Evolutionary conservation across 306 rosid species (phyloP).

Genomic region (Datisca glomerata): DNA sequence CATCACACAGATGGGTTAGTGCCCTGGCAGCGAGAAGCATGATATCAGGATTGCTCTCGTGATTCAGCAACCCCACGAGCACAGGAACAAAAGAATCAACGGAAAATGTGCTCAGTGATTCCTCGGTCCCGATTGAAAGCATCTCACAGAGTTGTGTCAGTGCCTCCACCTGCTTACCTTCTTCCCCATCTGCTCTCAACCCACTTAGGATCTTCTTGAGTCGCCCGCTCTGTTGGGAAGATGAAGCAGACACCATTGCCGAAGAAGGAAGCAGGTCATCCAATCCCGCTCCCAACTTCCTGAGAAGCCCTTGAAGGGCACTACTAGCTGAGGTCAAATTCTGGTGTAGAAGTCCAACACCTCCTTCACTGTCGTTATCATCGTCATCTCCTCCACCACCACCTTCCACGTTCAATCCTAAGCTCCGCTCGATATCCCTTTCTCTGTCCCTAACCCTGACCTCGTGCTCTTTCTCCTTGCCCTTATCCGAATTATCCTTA

Average conservation of each 20-base stretch:
- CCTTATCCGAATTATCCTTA: constrained; percentile 58
- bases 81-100: constrained; percentile 96
- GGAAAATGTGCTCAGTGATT: constrained; percentile 78
- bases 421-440: constrained; percentile 31
- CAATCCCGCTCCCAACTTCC: constrained; percentile 94
- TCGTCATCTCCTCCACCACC: constrained; percentile 53
- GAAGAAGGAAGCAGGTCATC: constrained; percentile 84
- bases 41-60: constrained; percentile 94
- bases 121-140: constrained; percentile 98
- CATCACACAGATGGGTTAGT: constrained; percentile 86
- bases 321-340: constrained; percentile 88
- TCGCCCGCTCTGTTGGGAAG: constrained; percentile 88
- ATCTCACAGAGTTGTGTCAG: constrained; percentile 89
- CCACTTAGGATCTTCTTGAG: constrained; percentile 81
- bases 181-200: constrained; percentile 86
- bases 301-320: constrained; percentile 91
- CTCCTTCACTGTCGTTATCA: constrained; percentile 85
- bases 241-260: constrained; percentile 61
- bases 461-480: constrained; percentile 89
- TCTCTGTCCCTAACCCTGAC: constrained; percentile 71
- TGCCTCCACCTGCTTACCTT: constrained; percentile 93
- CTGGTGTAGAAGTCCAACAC: constrained; percentile 62
- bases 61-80: constrained; percentile 90
- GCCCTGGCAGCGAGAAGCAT: constrained; percentile 99
- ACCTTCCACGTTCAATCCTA: constrained; percentile 53